These are phyloP conservation scores for Bipolaris sorokiniana DNA, from an alignment of 2,329 filamentous ascomycete genomes.

Conservation along the genomic window DNA sequence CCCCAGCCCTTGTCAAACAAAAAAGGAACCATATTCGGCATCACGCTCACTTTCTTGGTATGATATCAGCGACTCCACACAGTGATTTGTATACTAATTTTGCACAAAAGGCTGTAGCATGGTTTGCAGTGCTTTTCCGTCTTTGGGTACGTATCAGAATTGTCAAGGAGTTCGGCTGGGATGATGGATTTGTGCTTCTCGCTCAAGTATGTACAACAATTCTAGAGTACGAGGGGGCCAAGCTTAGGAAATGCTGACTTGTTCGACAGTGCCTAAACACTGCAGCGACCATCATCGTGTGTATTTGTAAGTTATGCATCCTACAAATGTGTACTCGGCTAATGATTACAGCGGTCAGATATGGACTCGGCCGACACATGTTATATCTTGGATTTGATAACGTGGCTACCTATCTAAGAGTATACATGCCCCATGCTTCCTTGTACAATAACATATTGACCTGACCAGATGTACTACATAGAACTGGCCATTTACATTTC, in stretches of 20 bases:
- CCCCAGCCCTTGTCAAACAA: conserved; percentile 36
- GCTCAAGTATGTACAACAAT: conserved; percentile 30
- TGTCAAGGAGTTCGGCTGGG: conserved; percentile 45
- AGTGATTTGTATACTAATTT: conserved; percentile 14
- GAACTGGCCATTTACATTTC: conserved; percentile 39
- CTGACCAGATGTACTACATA: conserved; percentile 36
- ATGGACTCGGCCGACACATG: conserved; percentile 45
- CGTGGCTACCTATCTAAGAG: conserved; percentile 24
- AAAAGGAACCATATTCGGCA: conserved; percentile 33
- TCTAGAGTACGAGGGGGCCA: no score
- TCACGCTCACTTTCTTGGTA: conserved; percentile 38
- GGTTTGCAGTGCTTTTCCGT: conserved; percentile 37
- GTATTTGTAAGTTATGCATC: conserved; percentile 26
- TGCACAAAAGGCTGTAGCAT: conserved; percentile 30
- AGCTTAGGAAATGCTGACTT: conserved; percentile 3
- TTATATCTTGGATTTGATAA: conserved; percentile 27
- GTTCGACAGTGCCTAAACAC: conserved; percentile 32
- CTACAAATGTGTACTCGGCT: background rate
- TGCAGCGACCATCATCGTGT: conserved; percentile 31
- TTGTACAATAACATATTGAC: background rate
- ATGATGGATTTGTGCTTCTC: conserved; percentile 43
- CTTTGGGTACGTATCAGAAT: conserved; percentile 37
- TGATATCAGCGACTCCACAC: background rate
- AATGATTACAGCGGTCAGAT: conserved; percentile 31
- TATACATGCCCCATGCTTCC: conserved; percentile 5